Percentiles rank a stretch among this genome's conserved stretches.
Conservation (phyloP, 805 yeast genomes). For the Hyphopichia homilentoma region DNA sequence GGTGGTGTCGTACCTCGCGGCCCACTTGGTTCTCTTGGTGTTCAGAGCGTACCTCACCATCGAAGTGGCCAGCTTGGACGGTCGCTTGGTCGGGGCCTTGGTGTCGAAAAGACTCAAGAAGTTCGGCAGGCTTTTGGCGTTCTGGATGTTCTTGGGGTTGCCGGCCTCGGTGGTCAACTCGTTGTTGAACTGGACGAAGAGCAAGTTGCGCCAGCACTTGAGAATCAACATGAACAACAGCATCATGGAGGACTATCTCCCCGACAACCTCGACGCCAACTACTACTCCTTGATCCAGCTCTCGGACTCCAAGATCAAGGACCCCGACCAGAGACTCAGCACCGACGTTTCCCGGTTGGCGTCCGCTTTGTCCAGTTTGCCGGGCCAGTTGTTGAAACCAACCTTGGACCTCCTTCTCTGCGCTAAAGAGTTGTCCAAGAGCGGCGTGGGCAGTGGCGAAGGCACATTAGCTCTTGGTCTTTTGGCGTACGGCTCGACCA, state of each 20-base stretch:
- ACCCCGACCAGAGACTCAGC: conserved; percentile 82
- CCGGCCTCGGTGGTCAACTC: conserved; percentile 85
- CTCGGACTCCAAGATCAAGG: conserved; percentile 48
- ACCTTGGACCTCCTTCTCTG: conserved; percentile 73
- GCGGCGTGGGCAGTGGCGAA: conserved; percentile 69
- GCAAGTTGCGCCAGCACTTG: conserved; percentile 53
- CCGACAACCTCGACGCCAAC: conserved; percentile 64
- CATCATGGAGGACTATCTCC: conserved; percentile 68
- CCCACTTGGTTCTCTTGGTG: conserved; percentile 60
- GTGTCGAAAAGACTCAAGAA: conserved; percentile 64
- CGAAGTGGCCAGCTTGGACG: conserved; percentile 83
- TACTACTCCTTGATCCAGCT: conserved; percentile 69
- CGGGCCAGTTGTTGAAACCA: conserved; percentile 83
- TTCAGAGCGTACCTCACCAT: conserved; percentile 71
- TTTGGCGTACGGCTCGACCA: conserved; percentile 77
- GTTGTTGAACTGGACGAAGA: conserved; percentile 57
- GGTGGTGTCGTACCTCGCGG: conserved; percentile 33
- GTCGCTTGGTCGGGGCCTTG: conserved; percentile 75
- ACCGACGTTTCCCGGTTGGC: conserved; percentile 76
- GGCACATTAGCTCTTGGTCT: conserved; percentile 76
- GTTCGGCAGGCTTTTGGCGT: conserved; percentile 58
- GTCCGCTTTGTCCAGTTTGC: conserved; percentile 64
- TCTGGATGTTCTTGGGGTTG: conserved; percentile 82
- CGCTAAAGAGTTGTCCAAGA: conserved; percentile 68
- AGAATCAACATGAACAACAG: conserved; percentile 62